phyloP scores from a whole-genome alignment of 352 stramenopile species.

The Pythium brachiatum region DNA sequence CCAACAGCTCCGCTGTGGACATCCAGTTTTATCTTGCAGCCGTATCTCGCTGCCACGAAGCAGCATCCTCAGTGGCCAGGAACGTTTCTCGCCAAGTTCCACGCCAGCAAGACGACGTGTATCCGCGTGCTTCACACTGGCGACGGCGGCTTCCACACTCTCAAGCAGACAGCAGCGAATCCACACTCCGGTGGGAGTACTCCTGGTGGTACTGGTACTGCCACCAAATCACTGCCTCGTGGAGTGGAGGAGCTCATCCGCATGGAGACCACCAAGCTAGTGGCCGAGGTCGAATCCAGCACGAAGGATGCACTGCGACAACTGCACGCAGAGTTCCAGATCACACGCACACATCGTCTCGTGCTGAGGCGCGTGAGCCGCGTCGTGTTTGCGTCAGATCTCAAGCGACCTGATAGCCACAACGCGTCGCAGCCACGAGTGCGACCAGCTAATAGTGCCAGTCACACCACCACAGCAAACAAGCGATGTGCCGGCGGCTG shows the following conservation, averaged over 20 bases:
- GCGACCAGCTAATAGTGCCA: conserved; percentile 10
- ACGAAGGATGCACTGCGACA: conserved; percentile 44
- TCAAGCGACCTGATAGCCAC: conserved; percentile 17
- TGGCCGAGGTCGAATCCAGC: conserved; percentile 42
- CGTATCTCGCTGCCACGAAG: conserved; percentile 25
- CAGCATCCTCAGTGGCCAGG: conserved; percentile 35
- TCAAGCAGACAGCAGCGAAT: conserved; percentile 13
- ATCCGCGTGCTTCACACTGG: conserved; percentile 39
- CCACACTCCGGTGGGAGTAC: background rate
- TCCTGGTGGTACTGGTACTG: background rate
- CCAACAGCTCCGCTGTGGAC: conserved; percentile 41
- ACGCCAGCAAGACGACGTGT: conserved; percentile 30
- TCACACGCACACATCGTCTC: conserved; percentile 51
- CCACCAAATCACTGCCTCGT: background rate
- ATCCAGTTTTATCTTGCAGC: conserved; percentile 49
- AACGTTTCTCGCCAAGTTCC: conserved; percentile 65
- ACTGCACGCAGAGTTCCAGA: conserved; percentile 53
- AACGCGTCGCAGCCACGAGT: background rate
- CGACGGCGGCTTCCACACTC: conserved; percentile 30
- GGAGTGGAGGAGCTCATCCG: conserved; percentile 49
- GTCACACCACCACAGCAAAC: conserved; percentile 17
- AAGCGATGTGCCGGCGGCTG: conserved; percentile 34
- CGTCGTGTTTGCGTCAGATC: conserved; percentile 57
- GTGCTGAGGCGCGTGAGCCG: conserved; percentile 52
- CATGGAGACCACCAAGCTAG: conserved; percentile 40